Evolutionary conservation across 2,329 filamentous ascomycete genomes (phyloP).

Genomic region (Xylaria sp.): DNA sequence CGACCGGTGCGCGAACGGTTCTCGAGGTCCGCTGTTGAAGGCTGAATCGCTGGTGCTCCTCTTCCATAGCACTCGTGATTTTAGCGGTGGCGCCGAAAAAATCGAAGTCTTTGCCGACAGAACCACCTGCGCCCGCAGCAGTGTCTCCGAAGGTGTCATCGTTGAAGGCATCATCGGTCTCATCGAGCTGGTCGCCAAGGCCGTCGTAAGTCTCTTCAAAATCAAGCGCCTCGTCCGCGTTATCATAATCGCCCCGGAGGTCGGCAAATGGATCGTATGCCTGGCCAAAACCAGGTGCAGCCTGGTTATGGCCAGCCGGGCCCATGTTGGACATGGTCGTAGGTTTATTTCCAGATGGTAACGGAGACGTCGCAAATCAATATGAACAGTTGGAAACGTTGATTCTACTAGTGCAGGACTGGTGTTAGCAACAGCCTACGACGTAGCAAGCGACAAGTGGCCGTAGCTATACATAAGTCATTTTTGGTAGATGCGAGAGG

Average conservation of each 20-base stretch:
- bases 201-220: conserved; percentile 99
- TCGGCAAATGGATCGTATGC: conserved; percentile 87
- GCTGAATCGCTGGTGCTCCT: conserved; percentile 87
- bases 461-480: conserved; percentile 5
- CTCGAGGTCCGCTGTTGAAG: conserved; percentile 74
- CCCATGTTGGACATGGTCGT: conserved; percentile 61
- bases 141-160: conserved; percentile 87
- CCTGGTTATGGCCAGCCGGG: conserved; percentile 68
- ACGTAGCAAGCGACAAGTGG: neutral
- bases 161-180: conserved; percentile 94
- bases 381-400: neutral
- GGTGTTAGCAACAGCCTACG: conserved; percentile 21
- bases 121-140: conserved; percentile 55
- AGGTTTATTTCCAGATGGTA: neutral
- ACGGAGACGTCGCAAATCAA: conserved; percentile 14
- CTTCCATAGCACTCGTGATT: conserved; percentile 84
- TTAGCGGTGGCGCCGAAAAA: conserved; percentile 94
- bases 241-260: conserved; percentile 73
- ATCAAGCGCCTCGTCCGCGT: conserved; percentile 68
- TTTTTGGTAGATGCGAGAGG: neutral
- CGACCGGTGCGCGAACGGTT: conserved; percentile 51
- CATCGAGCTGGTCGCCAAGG: conserved; percentile 88
- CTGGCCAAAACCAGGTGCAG: conserved; percentile 84
- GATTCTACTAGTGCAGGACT: conserved; percentile 23
- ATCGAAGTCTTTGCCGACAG: conserved; percentile 92